Conservation (phyloP, 805 yeast genomes). For the Metschnikowia reukaufii region DNA sequence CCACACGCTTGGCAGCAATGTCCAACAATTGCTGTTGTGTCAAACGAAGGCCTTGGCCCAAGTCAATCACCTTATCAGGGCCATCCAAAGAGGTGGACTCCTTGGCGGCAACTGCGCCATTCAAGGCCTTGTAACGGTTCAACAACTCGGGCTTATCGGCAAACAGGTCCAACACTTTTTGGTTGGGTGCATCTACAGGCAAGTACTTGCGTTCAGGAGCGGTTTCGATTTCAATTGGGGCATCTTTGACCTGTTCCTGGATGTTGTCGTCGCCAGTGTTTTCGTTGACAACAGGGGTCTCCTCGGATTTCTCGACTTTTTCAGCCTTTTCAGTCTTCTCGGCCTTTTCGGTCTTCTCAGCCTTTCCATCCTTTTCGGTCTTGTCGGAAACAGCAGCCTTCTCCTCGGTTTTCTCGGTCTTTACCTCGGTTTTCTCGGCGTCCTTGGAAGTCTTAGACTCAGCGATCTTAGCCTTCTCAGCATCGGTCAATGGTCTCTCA, state of each 20-base stretch:
- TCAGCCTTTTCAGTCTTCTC: not conserved
- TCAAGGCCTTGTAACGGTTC: conserved; percentile 49
- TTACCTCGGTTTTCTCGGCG: not conserved
- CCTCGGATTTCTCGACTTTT: conserved; percentile 2
- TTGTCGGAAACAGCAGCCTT: not conserved
- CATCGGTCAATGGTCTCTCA: conserved; percentile 15
- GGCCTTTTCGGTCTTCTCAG: not conserved
- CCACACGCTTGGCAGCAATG: conserved; percentile 54
- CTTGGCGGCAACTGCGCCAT: conserved; percentile 47
- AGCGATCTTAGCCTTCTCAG: conserved; percentile 3
- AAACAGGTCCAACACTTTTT: conserved; percentile 36
- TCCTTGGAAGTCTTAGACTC: not conserved
- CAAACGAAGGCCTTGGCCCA: conserved; percentile 55
- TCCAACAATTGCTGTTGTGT: conserved; percentile 56
- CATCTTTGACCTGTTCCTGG: conserved; percentile 27
- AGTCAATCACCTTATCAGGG: conserved; percentile 48
- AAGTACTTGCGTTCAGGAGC: conserved; percentile 35
- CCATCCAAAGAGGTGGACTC: conserved; percentile 46
- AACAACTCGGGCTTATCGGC: conserved; percentile 50
- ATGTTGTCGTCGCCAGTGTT: conserved; percentile 29
- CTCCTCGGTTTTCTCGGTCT: not conserved
- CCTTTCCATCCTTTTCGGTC: conserved; percentile 1
- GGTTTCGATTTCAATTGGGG: conserved; percentile 36
- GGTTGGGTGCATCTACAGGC: conserved; percentile 38
- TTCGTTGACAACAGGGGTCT: conserved; percentile 6